Conservation (phyloP, 225 moss, liverwort and hornwort species). For the Climacium dendroides region DNA sequence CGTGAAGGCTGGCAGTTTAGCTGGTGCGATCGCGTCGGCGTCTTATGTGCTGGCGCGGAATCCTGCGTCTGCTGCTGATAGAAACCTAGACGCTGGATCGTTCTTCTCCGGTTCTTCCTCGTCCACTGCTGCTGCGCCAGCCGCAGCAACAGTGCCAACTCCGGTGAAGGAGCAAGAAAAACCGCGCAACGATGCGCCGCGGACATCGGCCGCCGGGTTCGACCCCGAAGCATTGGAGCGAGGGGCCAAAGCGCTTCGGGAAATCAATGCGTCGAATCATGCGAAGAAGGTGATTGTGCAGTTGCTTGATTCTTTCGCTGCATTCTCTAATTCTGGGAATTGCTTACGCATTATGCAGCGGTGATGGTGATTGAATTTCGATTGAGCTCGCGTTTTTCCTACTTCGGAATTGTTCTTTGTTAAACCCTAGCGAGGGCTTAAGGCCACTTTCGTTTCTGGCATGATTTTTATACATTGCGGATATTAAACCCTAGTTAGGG, state of each 20-base stretch:
- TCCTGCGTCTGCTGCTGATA: conserved; percentile 33
- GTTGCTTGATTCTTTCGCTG: background rate
- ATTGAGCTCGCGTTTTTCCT: background rate
- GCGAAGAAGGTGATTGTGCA: conserved; percentile 63
- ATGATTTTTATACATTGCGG: background rate
- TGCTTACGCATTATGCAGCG: background rate
- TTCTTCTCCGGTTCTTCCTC: conserved; percentile 15
- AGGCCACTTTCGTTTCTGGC: background rate
- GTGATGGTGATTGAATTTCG: background rate
- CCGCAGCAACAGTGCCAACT: background rate
- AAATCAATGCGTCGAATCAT: conserved; percentile 72
- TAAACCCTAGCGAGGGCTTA: conserved; percentile 35
- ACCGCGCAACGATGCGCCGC: conserved; percentile 56
- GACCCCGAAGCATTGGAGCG: conserved; percentile 94
- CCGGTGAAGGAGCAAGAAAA: conserved; percentile 33
- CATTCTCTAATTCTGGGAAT: background rate
- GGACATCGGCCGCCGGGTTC: conserved; percentile 82
- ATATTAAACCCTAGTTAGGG: background rate
- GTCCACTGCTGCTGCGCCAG: conserved; percentile 3
- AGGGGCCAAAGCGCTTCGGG: conserved; percentile 96
- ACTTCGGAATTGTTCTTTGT: background rate
- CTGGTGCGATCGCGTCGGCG: conserved; percentile 34
- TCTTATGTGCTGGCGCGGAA: conserved; percentile 15
- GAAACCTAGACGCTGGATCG: conserved; percentile 18
- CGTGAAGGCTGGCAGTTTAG: conserved; percentile 14